phyloP scores from a whole-genome alignment of 345 rosid species.

The Atalantia buxifolia region DNA sequence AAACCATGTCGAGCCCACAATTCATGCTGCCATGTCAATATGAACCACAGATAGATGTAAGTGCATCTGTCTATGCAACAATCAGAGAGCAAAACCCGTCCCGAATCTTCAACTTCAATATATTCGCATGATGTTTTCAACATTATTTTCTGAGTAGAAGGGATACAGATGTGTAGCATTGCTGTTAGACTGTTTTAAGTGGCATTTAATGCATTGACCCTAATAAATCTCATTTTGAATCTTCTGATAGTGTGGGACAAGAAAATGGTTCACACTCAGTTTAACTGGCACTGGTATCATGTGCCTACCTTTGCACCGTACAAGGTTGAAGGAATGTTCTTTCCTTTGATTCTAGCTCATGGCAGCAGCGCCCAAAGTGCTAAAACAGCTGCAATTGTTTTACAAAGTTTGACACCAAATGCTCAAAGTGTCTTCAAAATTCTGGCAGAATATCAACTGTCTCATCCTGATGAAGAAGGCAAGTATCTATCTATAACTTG shows the following conservation, averaged over 20 bases:
- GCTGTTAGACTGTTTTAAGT: neutral
- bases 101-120: neutral
- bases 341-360: slow-evolving; percentile 78
- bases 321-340: slow-evolving; percentile 75
- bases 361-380: slow-evolving; percentile 63
- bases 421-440: slow-evolving; percentile 90
- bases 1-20: neutral
- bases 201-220: neutral
- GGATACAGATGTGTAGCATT: slow-evolving; percentile 1
- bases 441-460: slow-evolving; percentile 71
- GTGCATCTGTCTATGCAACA: neutral
- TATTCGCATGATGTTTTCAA: neutral
- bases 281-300: slow-evolving; percentile 89
- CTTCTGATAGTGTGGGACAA: slow-evolving; percentile 85
- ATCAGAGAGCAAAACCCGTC: neutral
- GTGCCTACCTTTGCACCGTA: slow-evolving; percentile 88
- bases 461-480: slow-evolving; percentile 90
- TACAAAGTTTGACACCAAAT: slow-evolving; percentile 91
- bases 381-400: slow-evolving; percentile 84
- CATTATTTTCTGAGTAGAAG: neutral
- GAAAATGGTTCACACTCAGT: slow-evolving; percentile 92
- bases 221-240: neutral
- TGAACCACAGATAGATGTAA: neutral
- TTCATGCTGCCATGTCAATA: neutral
- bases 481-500: slow-evolving; percentile 7